These are phyloP conservation scores for Neurospora sp. DNA, from an alignment of 495 filamentous ascomycete species.

Conservation along the genomic window DNA sequence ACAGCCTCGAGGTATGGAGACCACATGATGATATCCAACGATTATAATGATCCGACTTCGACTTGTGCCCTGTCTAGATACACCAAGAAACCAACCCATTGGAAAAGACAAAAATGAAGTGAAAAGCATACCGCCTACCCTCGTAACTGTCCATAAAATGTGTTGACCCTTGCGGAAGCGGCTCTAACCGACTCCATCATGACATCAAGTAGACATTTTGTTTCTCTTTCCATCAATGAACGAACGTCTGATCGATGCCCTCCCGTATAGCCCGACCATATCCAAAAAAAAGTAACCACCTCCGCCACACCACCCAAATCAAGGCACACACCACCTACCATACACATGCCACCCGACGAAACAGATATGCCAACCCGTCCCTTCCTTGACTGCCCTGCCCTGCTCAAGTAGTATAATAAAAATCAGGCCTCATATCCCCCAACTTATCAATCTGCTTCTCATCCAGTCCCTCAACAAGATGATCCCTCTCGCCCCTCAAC, in stretches of 20 bases:
- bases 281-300: neutral
- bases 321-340: neutral
- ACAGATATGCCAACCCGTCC: neutral
- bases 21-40: neutral
- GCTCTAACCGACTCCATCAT: neutral
- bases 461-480: slow-evolving; percentile 50
- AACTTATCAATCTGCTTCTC: slow-evolving; percentile 48
- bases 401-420: slow-evolving; percentile 52
- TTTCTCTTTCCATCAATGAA: neutral
- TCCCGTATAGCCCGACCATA: neutral
- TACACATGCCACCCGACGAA: too few species aligned
- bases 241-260: neutral
- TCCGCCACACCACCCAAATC: neutral
- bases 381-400: neutral
- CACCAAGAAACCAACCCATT: neutral
- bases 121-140: neutral
- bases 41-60: neutral
- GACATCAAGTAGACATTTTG: neutral
- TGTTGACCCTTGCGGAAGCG: neutral
- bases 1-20: neutral
- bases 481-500: slow-evolving; percentile 54
- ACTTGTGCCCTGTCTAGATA: neutral
- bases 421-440: slow-evolving; percentile 70
- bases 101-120: neutral
- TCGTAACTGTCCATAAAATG: neutral